Conservation (phyloP, 2,329 filamentous ascomycete species). For the Alternaria metachromatica region DNA sequence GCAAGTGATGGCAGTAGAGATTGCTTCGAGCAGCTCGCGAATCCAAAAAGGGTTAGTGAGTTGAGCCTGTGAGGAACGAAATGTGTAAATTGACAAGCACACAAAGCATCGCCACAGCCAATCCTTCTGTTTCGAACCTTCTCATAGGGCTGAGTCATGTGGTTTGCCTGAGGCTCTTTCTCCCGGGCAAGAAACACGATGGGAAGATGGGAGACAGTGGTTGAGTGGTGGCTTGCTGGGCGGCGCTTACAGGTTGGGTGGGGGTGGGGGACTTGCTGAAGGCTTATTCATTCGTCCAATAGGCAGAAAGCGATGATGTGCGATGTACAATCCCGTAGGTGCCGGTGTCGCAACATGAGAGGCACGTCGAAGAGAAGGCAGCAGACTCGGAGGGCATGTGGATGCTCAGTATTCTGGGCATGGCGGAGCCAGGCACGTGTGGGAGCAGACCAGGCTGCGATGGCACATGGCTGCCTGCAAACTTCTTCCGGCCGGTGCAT, state of each 20-base stretch:
- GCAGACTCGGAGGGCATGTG: neutral
- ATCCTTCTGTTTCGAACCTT: conserved; percentile 4
- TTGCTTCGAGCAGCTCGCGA: neutral
- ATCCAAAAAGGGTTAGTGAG: neutral
- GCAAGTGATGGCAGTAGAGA: neutral
- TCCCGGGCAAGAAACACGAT: conserved; percentile 3
- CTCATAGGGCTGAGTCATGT: conserved; percentile 5
- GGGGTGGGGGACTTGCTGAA: neutral
- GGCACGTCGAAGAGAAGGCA: neutral
- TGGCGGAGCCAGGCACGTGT: conserved; percentile 5
- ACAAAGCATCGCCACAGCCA: neutral
- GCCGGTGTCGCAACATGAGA: neutral
- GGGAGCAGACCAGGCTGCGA: neutral
- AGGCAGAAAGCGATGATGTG: neutral
- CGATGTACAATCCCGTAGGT: neutral
- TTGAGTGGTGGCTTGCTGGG: conserved; percentile 13
- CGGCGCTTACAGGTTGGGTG: conserved; percentile 23
- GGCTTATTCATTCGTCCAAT: conserved; percentile 11
- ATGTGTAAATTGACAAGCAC: neutral
- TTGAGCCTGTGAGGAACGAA: neutral
- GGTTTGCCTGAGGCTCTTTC: neutral
- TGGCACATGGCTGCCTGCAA: conserved; percentile 1
- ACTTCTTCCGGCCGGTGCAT: conserved; percentile 1
- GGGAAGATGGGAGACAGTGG: conserved; percentile 15
- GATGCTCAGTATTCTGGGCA: conserved; percentile 11